phyloP scores from a whole-genome alignment of 257 asterid species.

The Nicotiana tabacum region DNA sequence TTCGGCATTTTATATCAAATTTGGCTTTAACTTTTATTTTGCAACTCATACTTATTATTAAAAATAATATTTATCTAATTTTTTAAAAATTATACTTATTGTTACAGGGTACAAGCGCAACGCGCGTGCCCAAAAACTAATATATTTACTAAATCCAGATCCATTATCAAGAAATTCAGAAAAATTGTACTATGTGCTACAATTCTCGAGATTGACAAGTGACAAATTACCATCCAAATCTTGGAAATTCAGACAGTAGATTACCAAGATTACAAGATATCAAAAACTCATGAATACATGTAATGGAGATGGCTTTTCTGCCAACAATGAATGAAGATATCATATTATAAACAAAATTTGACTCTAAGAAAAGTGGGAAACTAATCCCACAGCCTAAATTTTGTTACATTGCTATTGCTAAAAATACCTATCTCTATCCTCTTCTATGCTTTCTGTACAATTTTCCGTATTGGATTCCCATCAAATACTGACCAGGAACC shows the following conservation, averaged over 20 bases:
- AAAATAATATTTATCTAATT: too few species aligned
- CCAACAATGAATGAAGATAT: neutral
- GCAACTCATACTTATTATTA: too few species aligned
- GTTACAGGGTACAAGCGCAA: too few species aligned
- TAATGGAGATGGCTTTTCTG: neutral
- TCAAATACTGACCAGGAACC: neutral
- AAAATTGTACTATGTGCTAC: too few species aligned
- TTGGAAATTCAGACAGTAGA: neutral
- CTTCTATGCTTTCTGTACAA: conserved; percentile 10
- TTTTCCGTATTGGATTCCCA: neutral
- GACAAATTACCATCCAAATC: neutral
- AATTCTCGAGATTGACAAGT: neutral
- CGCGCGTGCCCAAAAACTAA: too few species aligned
- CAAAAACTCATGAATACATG: neutral
- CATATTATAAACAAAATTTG: neutral
- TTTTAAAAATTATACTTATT: too few species aligned
- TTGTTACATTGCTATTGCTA: conserved; percentile 5
- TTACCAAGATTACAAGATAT: neutral
- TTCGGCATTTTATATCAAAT: too few species aligned
- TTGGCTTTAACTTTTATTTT: too few species aligned
- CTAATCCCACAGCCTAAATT: neutral
- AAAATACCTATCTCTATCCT: neutral
- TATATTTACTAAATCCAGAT: too few species aligned
- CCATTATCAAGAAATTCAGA: too few species aligned
- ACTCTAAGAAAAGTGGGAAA: neutral